A percentile compares a stretch with the other conserved stretches of the same genome.
These are phyloP conservation scores for Kockiozyma suomiensis DNA, from an alignment of 805 yeast species.

Conservation along the genomic window DNA sequence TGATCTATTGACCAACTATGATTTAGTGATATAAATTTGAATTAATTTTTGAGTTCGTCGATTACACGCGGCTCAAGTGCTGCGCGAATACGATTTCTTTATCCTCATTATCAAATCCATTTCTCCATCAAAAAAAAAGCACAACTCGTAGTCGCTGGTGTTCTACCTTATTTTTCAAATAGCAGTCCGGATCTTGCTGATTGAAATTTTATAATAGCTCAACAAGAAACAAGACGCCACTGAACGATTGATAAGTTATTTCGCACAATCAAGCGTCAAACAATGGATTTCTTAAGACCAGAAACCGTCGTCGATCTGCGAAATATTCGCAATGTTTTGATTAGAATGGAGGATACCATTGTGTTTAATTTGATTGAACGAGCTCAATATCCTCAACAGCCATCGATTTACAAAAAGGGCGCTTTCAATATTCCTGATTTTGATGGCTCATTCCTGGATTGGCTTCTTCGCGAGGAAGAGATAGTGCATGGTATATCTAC, in stretches of 20 bases:
- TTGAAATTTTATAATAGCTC: too few species aligned
- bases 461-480: conserved; percentile 79
- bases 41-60: too few species aligned
- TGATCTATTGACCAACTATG: too few species aligned
- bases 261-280: not conserved
- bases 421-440: conserved; percentile 63
- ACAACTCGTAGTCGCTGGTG: too few species aligned
- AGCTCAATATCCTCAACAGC: conserved; percentile 78
- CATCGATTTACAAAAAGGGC: conserved; percentile 67
- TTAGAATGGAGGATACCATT: conserved; percentile 95
- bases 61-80: too few species aligned
- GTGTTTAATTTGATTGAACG: conserved; percentile 91
- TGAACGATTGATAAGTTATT: not conserved
- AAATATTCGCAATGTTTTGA: conserved; percentile 81
- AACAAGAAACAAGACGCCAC: too few species aligned
- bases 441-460: conserved; percentile 82
- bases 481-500: conserved; percentile 51
- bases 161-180: not conserved
- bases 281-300: conserved; percentile 30
- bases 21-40: too few species aligned
- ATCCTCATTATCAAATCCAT: too few species aligned
- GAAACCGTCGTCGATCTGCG: conserved; percentile 54
- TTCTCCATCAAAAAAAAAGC: too few species aligned
- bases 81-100: too few species aligned
- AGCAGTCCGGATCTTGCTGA: not conserved